Conservation (phyloP, 2,329 filamentous ascomycete species). For the Leptoxyphium fumago region DNA sequence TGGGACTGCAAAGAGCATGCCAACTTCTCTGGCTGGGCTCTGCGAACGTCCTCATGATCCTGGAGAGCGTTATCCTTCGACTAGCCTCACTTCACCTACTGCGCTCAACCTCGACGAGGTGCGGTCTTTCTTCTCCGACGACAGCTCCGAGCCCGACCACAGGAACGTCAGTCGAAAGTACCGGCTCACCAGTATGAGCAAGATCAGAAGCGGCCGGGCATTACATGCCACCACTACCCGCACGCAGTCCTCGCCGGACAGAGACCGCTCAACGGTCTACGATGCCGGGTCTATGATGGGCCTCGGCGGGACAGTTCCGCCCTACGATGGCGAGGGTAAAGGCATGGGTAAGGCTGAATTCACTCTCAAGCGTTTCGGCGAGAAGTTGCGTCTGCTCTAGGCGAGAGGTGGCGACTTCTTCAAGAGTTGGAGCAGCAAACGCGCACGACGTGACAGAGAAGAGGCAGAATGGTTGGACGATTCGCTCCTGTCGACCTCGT, state of each 20-base stretch:
- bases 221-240: background rate
- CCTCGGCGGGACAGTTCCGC: constrained; percentile 8
- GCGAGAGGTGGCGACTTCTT: constrained; percentile 21
- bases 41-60: constrained; percentile 17
- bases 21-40: constrained; percentile 6
- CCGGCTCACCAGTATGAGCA: constrained; percentile 17
- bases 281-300: constrained; percentile 12
- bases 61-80: constrained; percentile 36
- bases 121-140: constrained; percentile 29
- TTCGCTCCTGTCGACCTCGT: constrained; percentile 6
- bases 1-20: constrained; percentile 5
- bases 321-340: constrained; percentile 17
- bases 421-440: constrained; percentile 13
- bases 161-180: background rate
- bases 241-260: constrained; percentile 7
- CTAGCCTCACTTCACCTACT: constrained; percentile 28
- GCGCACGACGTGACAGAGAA: constrained; percentile 4
- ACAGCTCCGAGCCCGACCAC: constrained; percentile 20
- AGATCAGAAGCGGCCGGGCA: constrained; percentile 5
- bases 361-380: constrained; percentile 24
- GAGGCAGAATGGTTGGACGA: constrained; percentile 14
- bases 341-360: constrained; percentile 27
- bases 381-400: constrained; percentile 23
- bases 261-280: constrained; percentile 15
- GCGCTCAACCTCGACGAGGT: constrained; percentile 26